These are phyloP conservation scores for Paramecium pentaurelia DNA, from an alignment of 73 alveolate species.

Conservation along the genomic window DNA sequence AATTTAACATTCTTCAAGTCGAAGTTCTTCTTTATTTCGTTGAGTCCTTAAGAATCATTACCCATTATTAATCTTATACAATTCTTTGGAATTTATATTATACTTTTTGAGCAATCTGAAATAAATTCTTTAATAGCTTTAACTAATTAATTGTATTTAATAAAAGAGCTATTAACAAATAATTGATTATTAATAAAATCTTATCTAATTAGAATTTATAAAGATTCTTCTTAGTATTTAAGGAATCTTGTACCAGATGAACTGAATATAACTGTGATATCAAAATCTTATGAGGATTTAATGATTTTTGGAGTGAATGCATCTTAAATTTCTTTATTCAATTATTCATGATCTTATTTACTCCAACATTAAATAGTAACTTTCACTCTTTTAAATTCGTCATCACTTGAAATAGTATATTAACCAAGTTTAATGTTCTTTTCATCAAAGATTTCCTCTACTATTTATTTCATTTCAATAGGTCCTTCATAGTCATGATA, in stretches of 20 bases:
- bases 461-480: conserved; percentile 13
- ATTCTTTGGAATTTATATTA: background rate
- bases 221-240: background rate
- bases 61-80: conserved; percentile 7
- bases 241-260: background rate
- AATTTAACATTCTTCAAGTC: conserved; percentile 15
- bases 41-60: background rate
- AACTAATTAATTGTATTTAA: background rate
- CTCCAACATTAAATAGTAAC: background rate
- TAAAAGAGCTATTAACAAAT: background rate
- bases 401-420: background rate
- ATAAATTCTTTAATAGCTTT: background rate
- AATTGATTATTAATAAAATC: conserved; percentile 22
- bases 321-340: background rate
- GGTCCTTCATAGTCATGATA: conserved; percentile 34
- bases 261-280: background rate
- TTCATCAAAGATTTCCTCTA: conserved; percentile 10
- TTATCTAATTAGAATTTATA: background rate
- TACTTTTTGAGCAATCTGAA: background rate
- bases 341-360: background rate
- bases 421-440: background rate
- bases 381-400: background rate
- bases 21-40: background rate
- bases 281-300: background rate
- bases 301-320: background rate